These are phyloP conservation scores for Phtheirospermum japonicum DNA, from an alignment of 257 asterid species.

Conservation along the genomic window DNA sequence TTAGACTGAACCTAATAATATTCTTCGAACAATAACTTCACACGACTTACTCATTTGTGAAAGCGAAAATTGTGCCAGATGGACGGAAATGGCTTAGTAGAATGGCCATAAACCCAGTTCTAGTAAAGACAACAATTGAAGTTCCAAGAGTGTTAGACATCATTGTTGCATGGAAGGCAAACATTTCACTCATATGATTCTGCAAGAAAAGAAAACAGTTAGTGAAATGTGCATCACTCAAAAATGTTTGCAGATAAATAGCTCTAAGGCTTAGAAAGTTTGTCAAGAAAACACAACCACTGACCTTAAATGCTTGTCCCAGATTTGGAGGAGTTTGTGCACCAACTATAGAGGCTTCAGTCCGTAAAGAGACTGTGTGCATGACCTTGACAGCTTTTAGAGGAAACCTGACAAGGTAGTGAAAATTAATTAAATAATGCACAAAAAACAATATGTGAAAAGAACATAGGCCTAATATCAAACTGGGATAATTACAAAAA, in stretches of 20 bases:
- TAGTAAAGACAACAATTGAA: slow-evolving; percentile 88
- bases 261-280: neutral
- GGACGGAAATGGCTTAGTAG: slow-evolving; percentile 94
- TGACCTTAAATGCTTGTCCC: slow-evolving; percentile 89
- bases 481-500: neutral
- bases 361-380: slow-evolving; percentile 91
- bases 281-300: slow-evolving; percentile 19
- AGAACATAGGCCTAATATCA: slow-evolving; percentile 7
- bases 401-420: slow-evolving; percentile 54
- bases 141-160: slow-evolving; percentile 96
- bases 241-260: slow-evolving; percentile 6
- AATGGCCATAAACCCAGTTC: slow-evolving; percentile 94
- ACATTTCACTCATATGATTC: slow-evolving; percentile 99
- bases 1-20: neutral
- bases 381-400: slow-evolving; percentile 93
- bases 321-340: slow-evolving; percentile 72
- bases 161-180: slow-evolving; percentile 97
- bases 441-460: slow-evolving; percentile 11
- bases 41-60: slow-evolving; percentile 83
- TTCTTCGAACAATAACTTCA: neutral
- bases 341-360: slow-evolving; percentile 81
- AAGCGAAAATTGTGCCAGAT: slow-evolving; percentile 94
- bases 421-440: slow-evolving; percentile 20
- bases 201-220: slow-evolving; percentile 38
- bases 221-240: slow-evolving; percentile 5